A percentile compares a stretch with the other conserved stretches of the same genome.
These are phyloP conservation scores for Candida easanensis DNA, from an alignment of 805 yeast genomes.

Conservation along the genomic window DNA sequence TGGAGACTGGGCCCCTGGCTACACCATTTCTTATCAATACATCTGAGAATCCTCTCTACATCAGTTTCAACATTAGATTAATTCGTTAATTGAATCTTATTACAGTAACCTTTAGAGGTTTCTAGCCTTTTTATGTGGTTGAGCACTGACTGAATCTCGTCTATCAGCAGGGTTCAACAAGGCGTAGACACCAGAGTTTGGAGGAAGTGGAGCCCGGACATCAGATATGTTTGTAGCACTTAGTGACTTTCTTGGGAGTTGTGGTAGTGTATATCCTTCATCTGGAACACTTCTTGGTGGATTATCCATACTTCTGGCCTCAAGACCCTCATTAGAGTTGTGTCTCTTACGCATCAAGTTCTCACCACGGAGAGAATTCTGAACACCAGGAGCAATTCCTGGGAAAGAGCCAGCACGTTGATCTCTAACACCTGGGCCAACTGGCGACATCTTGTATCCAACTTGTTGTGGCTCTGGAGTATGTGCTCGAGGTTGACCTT, in stretches of 20 bases:
- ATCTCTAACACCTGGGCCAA: conserved; percentile 11
- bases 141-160: conserved; percentile 13
- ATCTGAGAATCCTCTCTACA: no score
- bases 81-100: neutral
- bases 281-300: conserved; percentile 26
- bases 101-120: neutral
- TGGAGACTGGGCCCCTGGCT: neutral
- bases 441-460: conserved; percentile 11
- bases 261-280: conserved; percentile 6
- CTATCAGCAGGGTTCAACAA: conserved; percentile 28
- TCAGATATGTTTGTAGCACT: conserved; percentile 17
- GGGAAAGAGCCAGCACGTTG: conserved; percentile 27
- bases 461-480: conserved; percentile 16
- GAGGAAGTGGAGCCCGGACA: neutral
- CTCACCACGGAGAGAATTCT: conserved; percentile 15
- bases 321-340: conserved; percentile 21
- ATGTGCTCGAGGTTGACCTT: conserved; percentile 9
- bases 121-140: conserved; percentile 15
- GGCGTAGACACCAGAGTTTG: conserved; percentile 26
- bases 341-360: conserved; percentile 22
- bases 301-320: conserved; percentile 14
- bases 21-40: neutral
- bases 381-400: conserved; percentile 19
- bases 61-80: neutral
- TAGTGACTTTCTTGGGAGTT: conserved; percentile 16